Conservation (phyloP, 2,329 filamentous ascomycete genomes). For the Epichloe brachyelytri region DNA sequence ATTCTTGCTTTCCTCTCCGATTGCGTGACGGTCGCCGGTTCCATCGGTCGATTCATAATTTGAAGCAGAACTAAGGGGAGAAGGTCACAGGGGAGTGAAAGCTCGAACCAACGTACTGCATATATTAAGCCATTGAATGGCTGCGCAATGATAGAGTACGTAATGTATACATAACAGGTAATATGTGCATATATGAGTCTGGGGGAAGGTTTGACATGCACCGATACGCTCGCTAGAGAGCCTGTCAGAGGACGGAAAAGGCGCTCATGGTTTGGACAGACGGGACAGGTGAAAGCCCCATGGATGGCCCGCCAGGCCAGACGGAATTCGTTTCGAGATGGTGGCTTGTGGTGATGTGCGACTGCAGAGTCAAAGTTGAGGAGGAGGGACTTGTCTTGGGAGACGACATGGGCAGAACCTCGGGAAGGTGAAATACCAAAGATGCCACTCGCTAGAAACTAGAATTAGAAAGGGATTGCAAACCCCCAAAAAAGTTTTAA, state of each 20-base stretch:
- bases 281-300: neutral
- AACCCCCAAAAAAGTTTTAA: conserved; percentile 9
- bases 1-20: neutral
- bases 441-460: conserved; percentile 27
- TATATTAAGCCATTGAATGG: conserved; percentile 15
- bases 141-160: conserved; percentile 23
- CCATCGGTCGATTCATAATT: conserved; percentile 1
- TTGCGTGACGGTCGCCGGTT: neutral
- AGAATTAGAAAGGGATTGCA: conserved; percentile 16
- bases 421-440: conserved; percentile 18
- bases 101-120: conserved; percentile 15
- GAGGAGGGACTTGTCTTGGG: neutral
- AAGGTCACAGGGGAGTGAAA: neutral
- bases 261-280: conserved; percentile 7
- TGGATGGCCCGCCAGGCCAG: conserved; percentile 2
- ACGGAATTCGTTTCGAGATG: neutral
- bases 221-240: conserved; percentile 20
- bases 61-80: conserved; percentile 13
- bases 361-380: neutral
- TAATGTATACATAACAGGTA: conserved; percentile 28
- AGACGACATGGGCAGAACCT: conserved; percentile 8
- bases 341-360: conserved; percentile 1
- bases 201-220: conserved; percentile 13
- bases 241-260: conserved; percentile 13
- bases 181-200: conserved; percentile 20